Evolutionary conservation across 306 rosid genomes (phyloP), one percentile per base, ranked within the genome.

Genomic region (Dalbergia cochinchinensis): DNA sequence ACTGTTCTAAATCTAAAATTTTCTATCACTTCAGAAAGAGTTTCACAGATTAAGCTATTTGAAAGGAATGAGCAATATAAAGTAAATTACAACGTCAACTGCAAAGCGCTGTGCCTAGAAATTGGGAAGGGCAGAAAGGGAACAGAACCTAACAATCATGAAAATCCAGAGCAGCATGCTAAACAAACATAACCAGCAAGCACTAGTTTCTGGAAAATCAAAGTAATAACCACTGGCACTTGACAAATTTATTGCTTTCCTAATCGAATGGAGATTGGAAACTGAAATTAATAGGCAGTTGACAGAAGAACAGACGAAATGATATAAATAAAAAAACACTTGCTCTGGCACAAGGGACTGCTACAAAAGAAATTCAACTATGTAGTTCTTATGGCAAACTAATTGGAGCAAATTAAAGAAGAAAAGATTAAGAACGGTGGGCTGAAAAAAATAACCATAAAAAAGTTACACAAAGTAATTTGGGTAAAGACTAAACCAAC

Each of bases 401-500:
- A 64, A 22, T 11, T 11, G 74, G 78, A 84, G 70, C 20, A 79
- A 39, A 81, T 13, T 73, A 53, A 66, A 11, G 78, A 81, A 71
- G 19, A 67, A 42, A 64, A 19, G 85, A 64, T 50, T 55, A 66
- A 58, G 80, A 71, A 80, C 7, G 78, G 76, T 4, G 73, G 84
- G 65, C 78, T 59, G 69, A 66, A 78, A 78, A 65, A 67, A 70
- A 73, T 77, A 76, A 78, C 83, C 8, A 82, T 83, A 82, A 77
- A 82, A 77, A 72, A 85, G 87, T 41, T 77, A 80, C 79, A 9
- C 37, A 71, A 63, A 37, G 85, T 81, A 87, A 87, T 71, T 82
- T 75, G 87, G 73, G 77, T 73, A 81, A 79, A 87, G 85, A 83
- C 80, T 80, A 60, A 85, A 85, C 83, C 86, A 88, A 78, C 42